Evolutionary conservation across 257 asterid genomes (phyloP), one percentile per base, ranked within the genome.

Genomic region (Rhazya stricta): DNA sequence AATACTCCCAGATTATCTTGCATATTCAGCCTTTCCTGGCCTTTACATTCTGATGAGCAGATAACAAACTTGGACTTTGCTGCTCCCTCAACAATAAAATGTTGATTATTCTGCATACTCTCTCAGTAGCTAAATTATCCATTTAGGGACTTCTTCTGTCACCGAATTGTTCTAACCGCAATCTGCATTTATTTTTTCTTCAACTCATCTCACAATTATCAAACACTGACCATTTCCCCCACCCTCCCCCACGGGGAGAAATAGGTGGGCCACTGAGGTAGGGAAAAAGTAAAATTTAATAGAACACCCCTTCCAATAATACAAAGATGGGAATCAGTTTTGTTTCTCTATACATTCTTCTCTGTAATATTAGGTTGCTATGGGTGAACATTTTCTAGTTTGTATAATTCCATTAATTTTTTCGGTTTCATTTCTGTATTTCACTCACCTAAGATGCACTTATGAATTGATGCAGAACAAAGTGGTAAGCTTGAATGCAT

Each of bases 401-500:
- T 18, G 45, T 50, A 56, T 54, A 39, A 76, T 32, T 68, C 25
- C n/a, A 34, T 39, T 53, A 48, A 16, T 61, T 54, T 43, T 66
- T 41, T 9, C 71, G 21, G 32, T 66, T 66, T 36, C 32, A 37
- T 21, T 66, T 37, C 46, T 18, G 42, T 18, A 66, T 21, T 66
- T 3, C 37, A 37, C 50, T 61, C 72, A 74, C 76, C 65, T 79
- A 76, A 82, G 75, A 79, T 65, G 73, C 27, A 66, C 62, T 79
- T 68, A 1, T 76, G 73, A 77, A 71, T 67, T 81, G 58, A 69
- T 89, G 96, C 97, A 95, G 99, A 91, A 79, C 96, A 86, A 80
- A 95, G 98, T 71, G 99, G 99, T 80, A 95, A 95, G 86, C 96
- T 95, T 69, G 99, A 95, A 78, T 95, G 99, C 84, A 89, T 91